phyloP scores from a whole-genome alignment of 768 basidiomycete genomes.

The Pleurotus cornucopiae region DNA sequence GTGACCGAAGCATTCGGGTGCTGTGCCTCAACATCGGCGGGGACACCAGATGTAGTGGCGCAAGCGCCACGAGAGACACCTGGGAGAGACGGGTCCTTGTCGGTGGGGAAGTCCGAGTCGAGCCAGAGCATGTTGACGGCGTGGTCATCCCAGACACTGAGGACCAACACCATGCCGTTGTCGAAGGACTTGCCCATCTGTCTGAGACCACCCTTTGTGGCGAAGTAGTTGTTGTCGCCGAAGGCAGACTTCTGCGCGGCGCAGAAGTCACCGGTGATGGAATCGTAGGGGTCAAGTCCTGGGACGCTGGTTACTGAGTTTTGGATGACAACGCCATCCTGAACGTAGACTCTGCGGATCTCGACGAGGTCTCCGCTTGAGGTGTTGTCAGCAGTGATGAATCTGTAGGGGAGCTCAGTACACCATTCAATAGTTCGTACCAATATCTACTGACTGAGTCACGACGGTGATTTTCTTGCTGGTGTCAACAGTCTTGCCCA shows the following conservation, averaged over 20 bases:
- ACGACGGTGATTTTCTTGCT: constrained; percentile 48
- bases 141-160: constrained; percentile 54
- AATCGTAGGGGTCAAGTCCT: constrained; percentile 36
- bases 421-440: constrained; percentile 19
- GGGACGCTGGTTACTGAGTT: constrained; percentile 46
- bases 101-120: constrained; percentile 44
- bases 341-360: constrained; percentile 53
- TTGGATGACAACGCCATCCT: constrained; percentile 46
- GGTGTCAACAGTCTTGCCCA: constrained; percentile 47
- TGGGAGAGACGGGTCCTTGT: constrained; percentile 25
- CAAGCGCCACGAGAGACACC: constrained; percentile 50
- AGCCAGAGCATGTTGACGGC: constrained; percentile 54
- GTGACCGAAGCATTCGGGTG: constrained; percentile 38
- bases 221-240: constrained; percentile 43
- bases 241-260: constrained; percentile 41
- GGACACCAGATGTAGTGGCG: constrained; percentile 41
- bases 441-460: constrained; percentile 35
- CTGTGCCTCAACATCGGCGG: constrained; percentile 36
- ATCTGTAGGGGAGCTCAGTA: constrained; percentile 30
- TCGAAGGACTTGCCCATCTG: constrained; percentile 29
- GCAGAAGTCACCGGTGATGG: constrained; percentile 48
- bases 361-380: constrained; percentile 43
- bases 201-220: constrained; percentile 35
- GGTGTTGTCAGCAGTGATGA: constrained; percentile 43
- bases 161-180: constrained; percentile 44